Evolutionary conservation across 164 flowering plant species (phyloP), one percentile per base, ranked within the genome.

Genomic region (Chimonanthus praecox): DNA sequence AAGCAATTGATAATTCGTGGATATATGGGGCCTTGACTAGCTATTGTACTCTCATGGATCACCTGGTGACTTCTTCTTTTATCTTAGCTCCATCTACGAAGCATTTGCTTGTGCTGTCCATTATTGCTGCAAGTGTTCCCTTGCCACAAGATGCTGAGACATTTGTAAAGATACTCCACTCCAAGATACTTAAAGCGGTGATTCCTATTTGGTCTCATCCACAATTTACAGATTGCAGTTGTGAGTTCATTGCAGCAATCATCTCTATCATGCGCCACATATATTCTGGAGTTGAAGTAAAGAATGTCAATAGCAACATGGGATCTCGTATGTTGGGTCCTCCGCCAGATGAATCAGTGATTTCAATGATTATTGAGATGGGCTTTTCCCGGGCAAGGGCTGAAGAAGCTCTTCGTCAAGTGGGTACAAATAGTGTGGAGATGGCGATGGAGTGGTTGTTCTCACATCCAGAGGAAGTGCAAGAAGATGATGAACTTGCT

Each of bases 381-480:
- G 99, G 99, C 0, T 96, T 96, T 83, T 81, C 99, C 45, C 86
- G 99, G 83, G 60, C 88, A 20, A 82, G 98, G 79, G 99, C 98
- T 8, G 99, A 94, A 78, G 99, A 96, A 84, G 99, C 99, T 68
- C 73, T 96, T 75, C 85, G 97, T 79, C 97, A 92, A 78, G 97
- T 96, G 72, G 97, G 94, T n/a, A 85, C 93, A 68, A 90, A 94
- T 71, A 92, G 95, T 73, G 99, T 96, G 74, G 99, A 96, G 83
- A 83, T 96, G 86, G 99, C 99, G 72, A 96, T 94, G 99, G 99
- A 96, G 79, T 96, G 99, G 99, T 75, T 96, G 79, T 92, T 92
- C 76, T 86, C 97, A 64, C 99, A 94, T 85, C 94, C 93, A 20
- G 99, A 93, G 81, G 99, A 96, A 76, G 74, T 71, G 51, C 97